Percentiles rank a stretch among this genome's conserved stretches.
These are phyloP conservation scores for Helotiales sp. DNA, from an alignment of 2,329 filamentous ascomycete species.

Conservation along the genomic window DNA sequence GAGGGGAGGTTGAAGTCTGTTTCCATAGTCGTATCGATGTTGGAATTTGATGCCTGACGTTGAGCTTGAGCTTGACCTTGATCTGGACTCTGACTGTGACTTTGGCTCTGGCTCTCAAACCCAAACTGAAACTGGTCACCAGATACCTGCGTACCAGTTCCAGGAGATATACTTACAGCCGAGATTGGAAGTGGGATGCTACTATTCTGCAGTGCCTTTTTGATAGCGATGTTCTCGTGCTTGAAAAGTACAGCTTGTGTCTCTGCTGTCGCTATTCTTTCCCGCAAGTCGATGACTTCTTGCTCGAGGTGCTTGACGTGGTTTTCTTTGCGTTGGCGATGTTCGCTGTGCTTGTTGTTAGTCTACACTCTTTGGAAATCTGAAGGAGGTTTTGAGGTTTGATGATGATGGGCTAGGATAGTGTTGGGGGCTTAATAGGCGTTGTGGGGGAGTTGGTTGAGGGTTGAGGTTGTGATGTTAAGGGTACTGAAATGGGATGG, in stretches of 20 bases:
- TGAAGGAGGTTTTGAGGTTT: too few species aligned
- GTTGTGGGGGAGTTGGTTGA: too few species aligned
- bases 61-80: background rate
- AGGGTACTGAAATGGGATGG: too few species aligned
- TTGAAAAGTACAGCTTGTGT: conserved; percentile 26
- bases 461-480: too few species aligned
- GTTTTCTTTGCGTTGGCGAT: conserved; percentile 41
- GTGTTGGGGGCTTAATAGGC: too few species aligned
- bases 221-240: conserved; percentile 37
- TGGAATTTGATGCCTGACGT: background rate
- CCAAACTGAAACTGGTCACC: background rate
- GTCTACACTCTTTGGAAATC: background rate
- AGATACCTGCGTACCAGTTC: background rate
- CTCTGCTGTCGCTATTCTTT: conserved; percentile 35
- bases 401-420: too few species aligned
- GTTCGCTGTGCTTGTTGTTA: conserved; percentile 30
- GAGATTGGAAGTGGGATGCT: conserved; percentile 19
- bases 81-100: background rate
- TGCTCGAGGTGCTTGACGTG: conserved; percentile 40
- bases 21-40: background rate
- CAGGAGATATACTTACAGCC: background rate
- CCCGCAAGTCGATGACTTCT: conserved; percentile 37
- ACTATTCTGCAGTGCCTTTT: conserved; percentile 20
- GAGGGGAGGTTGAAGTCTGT: conserved; percentile 2
- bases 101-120: background rate